Base-by-base conservation (phyloP, 2,329 filamentous ascomycete species). In the Sarocladium strictum region DNA sequence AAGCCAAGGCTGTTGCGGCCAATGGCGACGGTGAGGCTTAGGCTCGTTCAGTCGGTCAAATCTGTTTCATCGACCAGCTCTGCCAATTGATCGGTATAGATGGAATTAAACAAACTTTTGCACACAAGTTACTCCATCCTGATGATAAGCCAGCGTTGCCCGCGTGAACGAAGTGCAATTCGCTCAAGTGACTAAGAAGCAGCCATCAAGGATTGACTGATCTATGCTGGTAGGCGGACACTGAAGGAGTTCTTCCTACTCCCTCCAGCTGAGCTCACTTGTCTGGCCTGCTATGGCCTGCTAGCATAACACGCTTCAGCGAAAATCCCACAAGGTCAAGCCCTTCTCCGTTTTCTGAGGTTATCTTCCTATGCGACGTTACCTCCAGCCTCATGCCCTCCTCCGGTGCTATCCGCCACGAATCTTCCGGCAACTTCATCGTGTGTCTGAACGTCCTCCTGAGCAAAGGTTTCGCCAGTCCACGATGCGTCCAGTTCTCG, bases 1-100 rank as follows among this genome's bases (percentile, higher is more conserved):
- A 58, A 29, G 35, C 53, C 53, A 57, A 61, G 41, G 59, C 60
- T 37, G 61, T 60, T 19, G 58, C 60, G 50, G 58, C 56, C 24
- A 57, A 57, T 17, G 59, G 41, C 27, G 53, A 58, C 24, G n/a
- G 23, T 14, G 59, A 62, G 40, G 58, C 56, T 24, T 60, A 55
- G 53, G 14, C 7, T 23, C 11, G 14, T 15, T 7, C 3, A 14
- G 11, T 11, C 21, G 9, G 3, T 11, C 29, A 26, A 4, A 3
- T 11, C 23, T 33, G 47, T 9, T 29, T 3, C 47, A 14, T 9
- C 10, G 21, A 21, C 17, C 6, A 11, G 47, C 21, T 21, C 12
- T 33, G 21, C 5, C 49, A 52, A 6, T 23, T 11, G 14, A 38
- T 52, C 51, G 21, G 23, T 51, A 6, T 51, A 51, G 47, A 51